Evolutionary conservation across 805 yeast species (phyloP).

Genomic region (Hanseniaspora nectarophila): DNA sequence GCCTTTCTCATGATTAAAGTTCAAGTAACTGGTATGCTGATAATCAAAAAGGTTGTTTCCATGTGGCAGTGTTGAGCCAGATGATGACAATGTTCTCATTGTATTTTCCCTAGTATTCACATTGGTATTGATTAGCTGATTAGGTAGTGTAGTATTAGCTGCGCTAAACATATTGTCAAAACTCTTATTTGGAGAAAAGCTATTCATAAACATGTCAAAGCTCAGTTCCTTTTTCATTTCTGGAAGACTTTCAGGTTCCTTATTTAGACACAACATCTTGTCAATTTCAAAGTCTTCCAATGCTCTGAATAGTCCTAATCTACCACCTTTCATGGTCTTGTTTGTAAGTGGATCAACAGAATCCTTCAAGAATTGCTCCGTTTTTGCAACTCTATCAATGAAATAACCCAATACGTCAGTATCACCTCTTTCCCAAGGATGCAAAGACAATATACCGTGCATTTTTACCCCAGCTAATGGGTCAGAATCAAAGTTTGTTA

Average conservation of each 20-base stretch:
- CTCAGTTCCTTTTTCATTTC: neutral
- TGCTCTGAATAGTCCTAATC: slow-evolving; percentile 4
- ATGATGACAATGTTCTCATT: slow-evolving; percentile 11
- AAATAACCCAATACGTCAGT: slow-evolving; percentile 13
- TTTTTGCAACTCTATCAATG: slow-evolving; percentile 10
- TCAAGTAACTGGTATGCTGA: neutral
- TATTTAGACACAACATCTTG: neutral
- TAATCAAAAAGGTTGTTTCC: slow-evolving; percentile 5
- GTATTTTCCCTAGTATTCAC: slow-evolving; percentile 10
- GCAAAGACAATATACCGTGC: slow-evolving; percentile 18
- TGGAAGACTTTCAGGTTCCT: neutral
- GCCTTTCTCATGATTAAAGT: neutral
- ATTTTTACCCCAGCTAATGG: slow-evolving; percentile 17
- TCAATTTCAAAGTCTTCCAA: slow-evolving; percentile 8
- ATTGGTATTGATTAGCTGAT: neutral
- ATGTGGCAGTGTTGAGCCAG: slow-evolving; percentile 9
- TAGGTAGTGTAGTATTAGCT: neutral
- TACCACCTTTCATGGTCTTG: slow-evolving; percentile 4
- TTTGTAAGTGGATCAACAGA: neutral
- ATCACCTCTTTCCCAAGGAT: slow-evolving; percentile 23
- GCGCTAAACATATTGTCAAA: neutral
- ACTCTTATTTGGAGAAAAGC: neutral
- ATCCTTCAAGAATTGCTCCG: slow-evolving; percentile 11
- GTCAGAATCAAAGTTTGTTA: slow-evolving; percentile 22
- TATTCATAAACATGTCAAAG: neutral